These are phyloP conservation scores for Curvularia lunata DNA, from an alignment of 2,329 filamentous ascomycete species.

Conservation along the genomic window DNA sequence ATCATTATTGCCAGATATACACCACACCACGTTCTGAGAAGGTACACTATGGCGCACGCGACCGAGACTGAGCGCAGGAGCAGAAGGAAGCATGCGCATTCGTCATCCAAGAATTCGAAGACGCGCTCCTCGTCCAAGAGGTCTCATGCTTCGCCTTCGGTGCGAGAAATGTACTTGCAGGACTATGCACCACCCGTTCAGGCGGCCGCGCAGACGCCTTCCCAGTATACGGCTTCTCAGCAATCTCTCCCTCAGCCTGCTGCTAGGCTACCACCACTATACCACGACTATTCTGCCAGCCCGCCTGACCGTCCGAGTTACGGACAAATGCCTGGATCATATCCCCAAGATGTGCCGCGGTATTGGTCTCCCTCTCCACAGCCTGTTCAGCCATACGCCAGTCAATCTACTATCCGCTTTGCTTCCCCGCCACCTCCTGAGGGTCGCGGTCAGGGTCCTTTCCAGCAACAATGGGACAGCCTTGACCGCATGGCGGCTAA, in stretches of 20 bases:
- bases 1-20: constrained; percentile 6
- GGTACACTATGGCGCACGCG: constrained; percentile 25
- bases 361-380: constrained; percentile 27
- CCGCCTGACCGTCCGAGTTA: constrained; percentile 31
- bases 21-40: neutral
- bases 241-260: constrained; percentile 13
- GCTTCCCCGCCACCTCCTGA: constrained; percentile 28
- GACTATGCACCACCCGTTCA: constrained; percentile 26
- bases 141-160: constrained; percentile 22
- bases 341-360: constrained; percentile 19
- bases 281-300: constrained; percentile 21
- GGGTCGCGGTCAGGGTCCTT: constrained; percentile 27
- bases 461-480: constrained; percentile 40
- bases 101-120: constrained; percentile 25
- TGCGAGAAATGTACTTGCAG: constrained; percentile 22
- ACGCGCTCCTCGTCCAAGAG: constrained; percentile 23
- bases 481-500: constrained; percentile 39
- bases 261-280: constrained; percentile 14
- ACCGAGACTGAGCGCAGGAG: constrained; percentile 27
- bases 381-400: constrained; percentile 24
- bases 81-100: constrained; percentile 27
- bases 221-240: constrained; percentile 17
- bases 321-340: constrained; percentile 26
- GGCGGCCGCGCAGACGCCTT: constrained; percentile 8
- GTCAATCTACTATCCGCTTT: constrained; percentile 31